These are phyloP conservation scores for Colletotrichum somersetense DNA, from an alignment of 2,329 filamentous ascomycete genomes.

Conservation along the genomic window DNA sequence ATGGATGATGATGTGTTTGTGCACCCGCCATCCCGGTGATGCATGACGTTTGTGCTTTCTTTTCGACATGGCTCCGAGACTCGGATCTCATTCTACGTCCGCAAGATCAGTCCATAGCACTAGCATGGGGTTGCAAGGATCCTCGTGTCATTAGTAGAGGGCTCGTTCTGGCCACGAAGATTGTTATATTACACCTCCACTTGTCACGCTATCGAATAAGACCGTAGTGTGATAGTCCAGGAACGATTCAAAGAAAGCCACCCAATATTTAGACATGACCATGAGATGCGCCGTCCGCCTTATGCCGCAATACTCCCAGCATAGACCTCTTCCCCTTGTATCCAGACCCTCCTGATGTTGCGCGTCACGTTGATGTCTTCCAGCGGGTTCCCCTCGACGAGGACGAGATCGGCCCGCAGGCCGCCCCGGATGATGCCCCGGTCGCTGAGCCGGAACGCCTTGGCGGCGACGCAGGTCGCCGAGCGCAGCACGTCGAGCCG, in stretches of 20 bases:
- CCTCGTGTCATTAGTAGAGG: too few species aligned
- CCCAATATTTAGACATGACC: background rate
- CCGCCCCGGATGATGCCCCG: conserved; percentile 46
- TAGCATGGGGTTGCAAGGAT: background rate
- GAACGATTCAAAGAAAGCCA: background rate
- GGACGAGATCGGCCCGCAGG: conserved; percentile 48
- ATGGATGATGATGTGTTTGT: background rate
- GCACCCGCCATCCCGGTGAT: background rate
- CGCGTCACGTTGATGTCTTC: conserved; percentile 47
- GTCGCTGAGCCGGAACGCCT: conserved; percentile 45
- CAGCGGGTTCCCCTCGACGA: conserved; percentile 48
- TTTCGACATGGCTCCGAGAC: background rate
- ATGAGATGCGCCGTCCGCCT: background rate
- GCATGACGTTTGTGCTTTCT: background rate
- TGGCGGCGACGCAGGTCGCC: conserved; percentile 43
- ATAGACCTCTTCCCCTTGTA: conserved; percentile 44
- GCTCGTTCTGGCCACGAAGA: background rate
- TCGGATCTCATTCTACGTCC: background rate
- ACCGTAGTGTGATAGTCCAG: background rate
- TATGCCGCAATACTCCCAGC: background rate
- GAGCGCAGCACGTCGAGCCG: conserved; percentile 43
- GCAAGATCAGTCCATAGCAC: background rate
- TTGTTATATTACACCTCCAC: background rate
- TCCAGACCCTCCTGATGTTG: conserved; percentile 47
- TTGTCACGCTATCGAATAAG: background rate